Evolutionary conservation across 345 rosid species (phyloP), one percentile per base, ranked within the genome.

Genomic region (Mercurialis annua): DNA sequence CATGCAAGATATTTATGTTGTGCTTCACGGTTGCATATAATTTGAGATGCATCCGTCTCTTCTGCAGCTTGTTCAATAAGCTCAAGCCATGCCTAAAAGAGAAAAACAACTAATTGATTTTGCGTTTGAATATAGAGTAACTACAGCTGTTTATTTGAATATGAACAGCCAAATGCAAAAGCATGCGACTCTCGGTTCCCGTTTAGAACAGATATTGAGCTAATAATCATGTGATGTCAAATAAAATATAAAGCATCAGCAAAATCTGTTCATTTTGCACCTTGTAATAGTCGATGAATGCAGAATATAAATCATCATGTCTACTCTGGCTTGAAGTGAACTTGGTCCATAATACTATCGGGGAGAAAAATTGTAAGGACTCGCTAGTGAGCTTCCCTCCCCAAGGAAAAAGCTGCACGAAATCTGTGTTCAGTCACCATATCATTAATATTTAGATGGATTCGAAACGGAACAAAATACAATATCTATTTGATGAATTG

Each of bases 341-440:
- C 81, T 82, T 85, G 62, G 87, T 75, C 89, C 94, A 88, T 69
- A 88, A 76, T 65, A 86, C 94, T 51, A 84, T 77, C 15, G 94
- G 94, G 0, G 94, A 88, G 84, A 89, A 86, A 80, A 81, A 86
- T 29, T 81, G 82, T 50, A 90, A 71, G 26, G 97, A 93, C 73
- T 93, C 98, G 47, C 89, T 83, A 0, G 98, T 90, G 67, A 93
- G 82, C 78, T 89, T 88, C 36, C 98, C 98, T 71, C 98, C 98
- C 98, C 98, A 93, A 17, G 94, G 94, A 61, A 93, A 87, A 76
- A 83, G 82, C 98, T 93, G 87, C 88, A 87, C 30, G 75, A 76
- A 81, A 75, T 70, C 76, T 76, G 71, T 72, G 69, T 76, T 83
- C 77, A 77, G 78, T 79, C 66, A 67, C 66, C 66, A 75, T 68